Evolutionary conservation across 2,329 filamentous ascomycete genomes (phyloP).

Genomic region (Cercospora berteroae): DNA sequence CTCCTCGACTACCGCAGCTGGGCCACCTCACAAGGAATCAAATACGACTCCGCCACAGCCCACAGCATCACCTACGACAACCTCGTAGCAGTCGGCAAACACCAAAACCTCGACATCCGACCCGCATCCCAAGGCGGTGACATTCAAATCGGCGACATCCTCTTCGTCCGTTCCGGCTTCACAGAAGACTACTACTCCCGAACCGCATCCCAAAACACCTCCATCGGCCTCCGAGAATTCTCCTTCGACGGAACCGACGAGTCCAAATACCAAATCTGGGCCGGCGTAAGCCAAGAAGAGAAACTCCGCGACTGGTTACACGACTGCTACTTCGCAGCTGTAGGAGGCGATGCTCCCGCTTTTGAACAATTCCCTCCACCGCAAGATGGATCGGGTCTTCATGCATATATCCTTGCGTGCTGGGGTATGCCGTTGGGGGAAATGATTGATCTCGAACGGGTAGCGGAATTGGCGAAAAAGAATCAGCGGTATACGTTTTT

Average conservation of each 20-base stretch:
- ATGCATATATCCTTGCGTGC: slow-evolving; percentile 50
- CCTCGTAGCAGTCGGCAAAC: slow-evolving; percentile 57
- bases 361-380: slow-evolving; percentile 63
- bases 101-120: slow-evolving; percentile 62
- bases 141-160: slow-evolving; percentile 61
- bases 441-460: slow-evolving; percentile 55
- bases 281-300: slow-evolving; percentile 54
- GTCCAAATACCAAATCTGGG: slow-evolving; percentile 41
- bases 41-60: slow-evolving; percentile 44
- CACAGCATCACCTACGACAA: slow-evolving; percentile 46
- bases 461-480: slow-evolving; percentile 56
- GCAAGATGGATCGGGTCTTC: slow-evolving; percentile 36
- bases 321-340: slow-evolving; percentile 65
- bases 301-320: slow-evolving; percentile 65
- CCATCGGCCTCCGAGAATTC: slow-evolving; percentile 46
- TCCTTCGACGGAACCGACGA: slow-evolving; percentile 43
- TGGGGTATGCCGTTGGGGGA: slow-evolving; percentile 58
- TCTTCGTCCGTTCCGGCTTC: slow-evolving; percentile 64
- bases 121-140: slow-evolving; percentile 55
- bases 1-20: slow-evolving; percentile 47
- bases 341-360: slow-evolving; percentile 60
- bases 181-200: slow-evolving; percentile 55
- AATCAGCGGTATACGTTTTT: slow-evolving; percentile 60
- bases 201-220: slow-evolving; percentile 35
- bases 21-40: slow-evolving; percentile 43